Percentiles rank a stretch among this genome's conserved stretches.
Conservation (phyloP, 2,329 filamentous ascomycete species). For the Venturia effusa region DNA sequence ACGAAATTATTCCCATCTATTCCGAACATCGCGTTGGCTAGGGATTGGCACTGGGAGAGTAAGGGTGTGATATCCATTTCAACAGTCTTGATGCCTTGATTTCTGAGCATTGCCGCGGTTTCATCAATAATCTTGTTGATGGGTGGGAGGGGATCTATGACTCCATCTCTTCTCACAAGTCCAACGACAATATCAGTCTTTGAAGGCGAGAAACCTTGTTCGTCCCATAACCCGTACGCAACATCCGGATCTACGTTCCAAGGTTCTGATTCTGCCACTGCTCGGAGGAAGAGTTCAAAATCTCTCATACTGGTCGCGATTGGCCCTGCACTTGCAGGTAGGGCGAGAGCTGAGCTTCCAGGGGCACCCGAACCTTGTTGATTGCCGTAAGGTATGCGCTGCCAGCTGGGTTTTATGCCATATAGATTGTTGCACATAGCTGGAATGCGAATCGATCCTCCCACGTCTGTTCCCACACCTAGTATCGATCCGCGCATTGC, state of each 20-base stretch:
- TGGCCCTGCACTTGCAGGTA: constrained; percentile 35
- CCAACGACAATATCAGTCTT: constrained; percentile 32
- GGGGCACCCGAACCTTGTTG: constrained; percentile 37
- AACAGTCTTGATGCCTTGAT: constrained; percentile 42
- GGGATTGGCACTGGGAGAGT: constrained; percentile 44
- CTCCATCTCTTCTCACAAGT: constrained; percentile 38
- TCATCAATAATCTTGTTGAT: constrained; percentile 37
- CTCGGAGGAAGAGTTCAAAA: constrained; percentile 43
- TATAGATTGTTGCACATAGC: constrained; percentile 40
- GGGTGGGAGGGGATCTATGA: constrained; percentile 42
- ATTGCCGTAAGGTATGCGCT: constrained; percentile 41
- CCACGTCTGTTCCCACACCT: constrained; percentile 45
- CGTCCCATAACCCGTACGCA: constrained; percentile 27
- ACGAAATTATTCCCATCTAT: constrained; percentile 46
- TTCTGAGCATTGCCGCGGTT: constrained; percentile 24
- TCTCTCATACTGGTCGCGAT: constrained; percentile 37
- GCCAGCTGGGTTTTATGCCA: constrained; percentile 34
- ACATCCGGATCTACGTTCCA: constrained; percentile 39
- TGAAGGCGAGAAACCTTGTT: constrained; percentile 15
- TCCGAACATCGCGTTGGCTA: constrained; percentile 48
- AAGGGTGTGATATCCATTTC: constrained; percentile 44
- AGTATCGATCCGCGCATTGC: constrained; percentile 37
- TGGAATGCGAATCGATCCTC: constrained; percentile 42
- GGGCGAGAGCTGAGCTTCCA: constrained; percentile 35
- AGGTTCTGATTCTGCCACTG: constrained; percentile 40